Conservation (phyloP, 2,329 filamentous ascomycete species). For the Nannizziopsis arthrosporioides region DNA sequence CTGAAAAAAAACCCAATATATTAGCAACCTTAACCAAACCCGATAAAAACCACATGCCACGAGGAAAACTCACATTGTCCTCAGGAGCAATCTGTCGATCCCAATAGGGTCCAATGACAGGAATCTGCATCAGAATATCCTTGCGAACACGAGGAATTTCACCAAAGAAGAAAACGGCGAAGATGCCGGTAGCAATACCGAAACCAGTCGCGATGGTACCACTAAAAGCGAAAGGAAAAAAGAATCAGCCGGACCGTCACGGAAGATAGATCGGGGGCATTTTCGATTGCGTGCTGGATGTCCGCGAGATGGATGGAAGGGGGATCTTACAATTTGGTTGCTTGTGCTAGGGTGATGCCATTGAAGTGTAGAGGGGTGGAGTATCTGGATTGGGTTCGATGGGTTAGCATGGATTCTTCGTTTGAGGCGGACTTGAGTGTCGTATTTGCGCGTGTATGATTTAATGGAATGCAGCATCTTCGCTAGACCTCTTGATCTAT, state of each 20-base stretch:
- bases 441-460: too few species aligned
- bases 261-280: not conserved
- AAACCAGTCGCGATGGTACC: constrained; percentile 42
- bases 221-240: constrained; percentile 21
- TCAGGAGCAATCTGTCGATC: constrained; percentile 48
- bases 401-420: too few species aligned
- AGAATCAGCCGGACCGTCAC: not conserved
- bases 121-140: constrained; percentile 51
- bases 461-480: too few species aligned
- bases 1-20: too few species aligned
- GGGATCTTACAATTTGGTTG: constrained; percentile 40
- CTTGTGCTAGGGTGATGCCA: constrained; percentile 37
- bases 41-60: not conserved
- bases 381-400: constrained; percentile 32
- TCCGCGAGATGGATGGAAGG: constrained; percentile 15
- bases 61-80: constrained; percentile 44
- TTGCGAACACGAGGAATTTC: constrained; percentile 51
- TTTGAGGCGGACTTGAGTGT: too few species aligned
- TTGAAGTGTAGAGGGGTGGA: constrained; percentile 38
- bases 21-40: too few species aligned
- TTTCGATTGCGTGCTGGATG: constrained; percentile 6
- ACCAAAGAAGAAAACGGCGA: constrained; percentile 54
- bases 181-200: constrained; percentile 46
- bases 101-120: constrained; percentile 47
- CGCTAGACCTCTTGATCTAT: too few species aligned